These are phyloP conservation scores for Pseudocercospora musae DNA, from an alignment of 2,329 filamentous ascomycete species.

Conservation along the genomic window DNA sequence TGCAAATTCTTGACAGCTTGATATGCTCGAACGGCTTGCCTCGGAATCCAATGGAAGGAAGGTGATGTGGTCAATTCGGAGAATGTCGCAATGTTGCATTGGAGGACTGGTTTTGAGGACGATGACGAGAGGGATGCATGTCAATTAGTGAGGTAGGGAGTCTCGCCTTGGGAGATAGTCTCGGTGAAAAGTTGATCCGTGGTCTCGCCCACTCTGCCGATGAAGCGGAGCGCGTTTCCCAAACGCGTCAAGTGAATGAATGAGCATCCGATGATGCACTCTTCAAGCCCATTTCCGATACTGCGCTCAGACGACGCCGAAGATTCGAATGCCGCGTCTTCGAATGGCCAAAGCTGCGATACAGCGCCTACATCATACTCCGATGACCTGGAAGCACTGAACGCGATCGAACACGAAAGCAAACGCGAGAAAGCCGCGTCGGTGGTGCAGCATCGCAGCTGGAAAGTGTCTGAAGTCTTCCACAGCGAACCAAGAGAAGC, in stretches of 20 bases:
- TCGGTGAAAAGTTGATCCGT: neutral
- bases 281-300: slow-evolving; percentile 12
- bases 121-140: no score
- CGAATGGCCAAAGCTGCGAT: slow-evolving; percentile 5
- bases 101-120: no score
- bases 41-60: no score
- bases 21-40: no score
- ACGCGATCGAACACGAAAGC: slow-evolving; percentile 50
- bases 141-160: no score
- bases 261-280: slow-evolving; percentile 2
- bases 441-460: slow-evolving; percentile 51
- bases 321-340: slow-evolving; percentile 11
- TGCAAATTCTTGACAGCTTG: no score
- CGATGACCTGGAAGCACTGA: slow-evolving; percentile 31
- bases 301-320: slow-evolving; percentile 18
- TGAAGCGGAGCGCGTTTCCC: neutral
- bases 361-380: slow-evolving; percentile 22
- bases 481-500: slow-evolving; percentile 42
- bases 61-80: no score
- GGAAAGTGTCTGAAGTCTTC: slow-evolving; percentile 47
- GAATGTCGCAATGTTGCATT: no score
- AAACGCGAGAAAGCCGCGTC: slow-evolving; percentile 41
- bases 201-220: neutral
- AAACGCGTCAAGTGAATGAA: slow-evolving; percentile 5
- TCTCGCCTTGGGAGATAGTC: no score